Base-by-base conservation (phyloP, 805 yeast genomes). In the Schwanniomyces occidentalis region DNA sequence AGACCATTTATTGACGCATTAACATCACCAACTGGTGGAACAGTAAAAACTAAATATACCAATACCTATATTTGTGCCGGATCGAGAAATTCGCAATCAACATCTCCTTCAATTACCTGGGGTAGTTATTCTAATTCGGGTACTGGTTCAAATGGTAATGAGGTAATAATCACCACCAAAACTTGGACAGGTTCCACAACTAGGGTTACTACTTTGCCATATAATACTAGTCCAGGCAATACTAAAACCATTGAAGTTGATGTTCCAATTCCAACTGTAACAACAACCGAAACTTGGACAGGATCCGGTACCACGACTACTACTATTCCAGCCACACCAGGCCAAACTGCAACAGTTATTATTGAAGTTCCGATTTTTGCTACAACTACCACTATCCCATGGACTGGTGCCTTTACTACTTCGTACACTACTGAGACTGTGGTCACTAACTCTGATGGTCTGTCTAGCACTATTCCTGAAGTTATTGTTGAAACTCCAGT, bases 71-170 rank as follows among this genome's bases (percentile, higher is more conserved):
- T n/a, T n/a, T n/a, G n/a, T n/a, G n/a, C 18, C 55, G 53, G 32
- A 15, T 8, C 54, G 60, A 10, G 22, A 34, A 23, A 32, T 35
- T 6, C 37, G 37, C 8, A 18, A 12, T 31, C 20, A 20, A 8
- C 26, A 19, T 34, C 14, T 41, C 25, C 8, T 19, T 2, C 33
- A 25, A n/a, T 31, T 10, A 20, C 16, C 9, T 42, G 44, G 41
- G 18, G 29, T 16, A 9, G 23, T 2, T 39, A 32, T 23, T 10
- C 23, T 16, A 26, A 27, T 12, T 17, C 30, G 6, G 28, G 16
- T 17, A 24, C 51, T 8, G 49, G 42, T 6, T 33, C 42, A 10
- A 34, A 34, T 38, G 54, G 54, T 34, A 33, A 31, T 16, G 48
- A 27, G 4, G 35, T 40, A n/a, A n/a, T 10, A 10, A 31, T 23